These are phyloP conservation scores for Dentipellis fragilis DNA, from an alignment of 768 basidiomycete genomes.

Conservation along the genomic window DNA sequence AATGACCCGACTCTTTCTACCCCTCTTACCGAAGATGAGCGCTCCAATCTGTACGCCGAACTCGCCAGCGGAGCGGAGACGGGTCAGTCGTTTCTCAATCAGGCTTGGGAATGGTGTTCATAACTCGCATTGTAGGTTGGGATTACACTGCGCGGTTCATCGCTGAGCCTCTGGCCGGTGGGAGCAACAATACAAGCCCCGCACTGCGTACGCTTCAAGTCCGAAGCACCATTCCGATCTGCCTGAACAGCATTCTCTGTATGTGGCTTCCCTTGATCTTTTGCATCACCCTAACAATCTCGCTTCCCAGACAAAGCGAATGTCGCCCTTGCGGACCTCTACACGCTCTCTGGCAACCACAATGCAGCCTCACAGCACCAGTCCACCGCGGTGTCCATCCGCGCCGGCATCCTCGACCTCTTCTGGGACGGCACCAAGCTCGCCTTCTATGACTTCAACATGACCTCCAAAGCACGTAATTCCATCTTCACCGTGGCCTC, in stretches of 20 bases:
- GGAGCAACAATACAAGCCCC: slow-evolving; percentile 33
- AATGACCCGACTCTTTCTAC: slow-evolving; percentile 49
- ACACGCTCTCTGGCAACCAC: slow-evolving; percentile 25
- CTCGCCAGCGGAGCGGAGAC: slow-evolving; percentile 84
- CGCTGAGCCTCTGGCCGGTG: slow-evolving; percentile 29
- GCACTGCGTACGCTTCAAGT: slow-evolving; percentile 67
- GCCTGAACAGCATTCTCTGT: slow-evolving; percentile 83
- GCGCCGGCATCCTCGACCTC: slow-evolving; percentile 72
- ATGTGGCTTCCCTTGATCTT: slow-evolving; percentile 21
- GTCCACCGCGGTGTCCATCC: slow-evolving; percentile 44
- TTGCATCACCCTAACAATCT: not conserved
- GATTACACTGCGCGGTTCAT: slow-evolving; percentile 34
- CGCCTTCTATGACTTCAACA: slow-evolving; percentile 89
- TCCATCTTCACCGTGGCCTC: slow-evolving; percentile 62
- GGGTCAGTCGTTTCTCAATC: slow-evolving; percentile 28
- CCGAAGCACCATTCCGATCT: slow-evolving; percentile 57
- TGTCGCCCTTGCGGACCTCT: slow-evolving; percentile 49
- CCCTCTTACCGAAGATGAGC: slow-evolving; percentile 48
- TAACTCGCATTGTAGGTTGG: slow-evolving; percentile 17
- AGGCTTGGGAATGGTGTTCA: not conserved
- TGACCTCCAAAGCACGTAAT: slow-evolving; percentile 55
- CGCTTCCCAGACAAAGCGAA: slow-evolving; percentile 49
- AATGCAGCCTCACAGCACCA: slow-evolving; percentile 44
- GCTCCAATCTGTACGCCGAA: slow-evolving; percentile 68
- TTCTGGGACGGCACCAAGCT: slow-evolving; percentile 75